These are phyloP conservation scores for Populus nigra DNA, from an alignment of 345 rosid genomes.

Conservation along the genomic window DNA sequence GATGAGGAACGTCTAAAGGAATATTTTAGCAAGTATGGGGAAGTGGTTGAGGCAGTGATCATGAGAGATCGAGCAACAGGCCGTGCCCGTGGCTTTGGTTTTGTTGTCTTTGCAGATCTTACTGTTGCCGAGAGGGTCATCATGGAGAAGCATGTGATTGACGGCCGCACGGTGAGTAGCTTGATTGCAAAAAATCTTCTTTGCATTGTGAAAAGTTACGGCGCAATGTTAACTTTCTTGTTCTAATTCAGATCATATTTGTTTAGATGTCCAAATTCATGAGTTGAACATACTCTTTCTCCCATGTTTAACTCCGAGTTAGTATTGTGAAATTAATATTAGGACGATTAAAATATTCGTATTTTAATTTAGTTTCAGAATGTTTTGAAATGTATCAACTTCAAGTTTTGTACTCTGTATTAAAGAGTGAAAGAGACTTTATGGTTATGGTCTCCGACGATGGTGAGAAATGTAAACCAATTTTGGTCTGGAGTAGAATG, in stretches of 20 bases:
- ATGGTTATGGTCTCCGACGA: background rate
- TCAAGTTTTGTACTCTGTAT: background rate
- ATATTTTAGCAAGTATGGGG: conserved; percentile 81
- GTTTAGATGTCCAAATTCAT: background rate
- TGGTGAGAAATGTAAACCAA: background rate
- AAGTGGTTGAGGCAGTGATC: conserved; percentile 90
- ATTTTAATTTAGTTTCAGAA: background rate
- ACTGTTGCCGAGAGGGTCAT: conserved; percentile 86
- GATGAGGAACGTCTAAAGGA: conserved; percentile 86
- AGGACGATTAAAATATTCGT: background rate
- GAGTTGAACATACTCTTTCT: background rate
- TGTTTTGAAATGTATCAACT: background rate
- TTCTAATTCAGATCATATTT: background rate
- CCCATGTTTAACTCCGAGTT: background rate
- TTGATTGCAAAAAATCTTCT: conserved; percentile 10
- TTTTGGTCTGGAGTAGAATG: conserved; percentile 18
- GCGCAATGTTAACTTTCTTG: background rate
- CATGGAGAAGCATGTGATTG: conserved; percentile 87
- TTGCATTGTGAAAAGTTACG: conserved; percentile 12
- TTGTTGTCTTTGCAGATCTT: conserved; percentile 87
- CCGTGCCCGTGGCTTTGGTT: conserved; percentile 96
- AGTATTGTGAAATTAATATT: background rate
- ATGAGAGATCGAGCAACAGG: conserved; percentile 96
- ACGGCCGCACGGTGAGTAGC: conserved; percentile 83
- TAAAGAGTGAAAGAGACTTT: background rate